phyloP scores from a whole-genome alignment of 139 green algal species.

The Coelastrella sp. region DNA sequence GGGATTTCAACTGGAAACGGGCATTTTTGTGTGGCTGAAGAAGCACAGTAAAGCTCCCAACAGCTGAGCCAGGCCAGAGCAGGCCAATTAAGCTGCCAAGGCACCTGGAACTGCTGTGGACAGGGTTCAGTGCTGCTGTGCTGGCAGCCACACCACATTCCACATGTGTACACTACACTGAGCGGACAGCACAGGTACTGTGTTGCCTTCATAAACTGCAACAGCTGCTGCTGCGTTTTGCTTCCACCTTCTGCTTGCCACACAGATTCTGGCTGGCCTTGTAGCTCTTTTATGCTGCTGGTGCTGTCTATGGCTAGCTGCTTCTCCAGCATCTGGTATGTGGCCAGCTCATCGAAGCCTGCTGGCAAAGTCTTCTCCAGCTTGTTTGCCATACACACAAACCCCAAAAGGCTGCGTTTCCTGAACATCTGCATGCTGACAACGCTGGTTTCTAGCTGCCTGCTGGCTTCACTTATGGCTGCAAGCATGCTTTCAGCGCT shows the following conservation, averaged over 20 bases:
- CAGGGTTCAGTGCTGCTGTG: too few relatives aligned
- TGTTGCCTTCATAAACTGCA: neutral
- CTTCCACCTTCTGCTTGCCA: conserved; percentile 6
- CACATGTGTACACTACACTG: too few relatives aligned
- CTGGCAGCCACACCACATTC: too few relatives aligned
- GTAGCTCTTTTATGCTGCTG: neutral
- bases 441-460: neutral
- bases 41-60: too few relatives aligned
- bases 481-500: conserved; percentile 29
- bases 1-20: too few relatives aligned
- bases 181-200: conserved; percentile 18
- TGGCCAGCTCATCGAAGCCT: conserved; percentile 29
- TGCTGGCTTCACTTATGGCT: neutral
- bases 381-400: conserved; percentile 40
- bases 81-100: too few relatives aligned
- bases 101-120: too few relatives aligned
- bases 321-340: conserved; percentile 25
- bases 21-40: too few relatives aligned
- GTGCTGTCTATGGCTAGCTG: neutral
- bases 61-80: too few relatives aligned
- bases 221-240: conserved; percentile 30
- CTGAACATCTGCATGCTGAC: conserved; percentile 38
- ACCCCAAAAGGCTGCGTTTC: conserved; percentile 23
- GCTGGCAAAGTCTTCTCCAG: conserved; percentile 40
- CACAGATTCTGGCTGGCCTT: neutral